Evolutionary conservation across 768 basidiomycete genomes (phyloP).

Genomic region (Tylopilus balloui): DNA sequence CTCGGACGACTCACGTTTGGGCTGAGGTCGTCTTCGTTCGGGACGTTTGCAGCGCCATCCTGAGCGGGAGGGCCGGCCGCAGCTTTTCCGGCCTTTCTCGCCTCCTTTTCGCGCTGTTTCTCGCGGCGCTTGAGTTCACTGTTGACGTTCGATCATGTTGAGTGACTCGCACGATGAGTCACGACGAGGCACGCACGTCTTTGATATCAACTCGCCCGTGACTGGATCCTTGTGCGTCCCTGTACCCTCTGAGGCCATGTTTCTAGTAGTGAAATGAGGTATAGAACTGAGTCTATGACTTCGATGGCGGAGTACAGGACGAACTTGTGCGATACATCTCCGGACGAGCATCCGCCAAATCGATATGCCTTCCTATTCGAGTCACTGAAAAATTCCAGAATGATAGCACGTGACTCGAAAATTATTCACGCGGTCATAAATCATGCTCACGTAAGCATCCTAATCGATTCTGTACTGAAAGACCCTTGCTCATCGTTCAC

Average conservation of each 20-base stretch:
- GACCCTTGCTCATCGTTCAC: constrained; percentile 16
- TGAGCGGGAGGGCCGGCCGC: constrained; percentile 39
- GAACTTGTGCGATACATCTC: constrained; percentile 20
- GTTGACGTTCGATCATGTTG: constrained; percentile 27
- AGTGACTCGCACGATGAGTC: constrained; percentile 5
- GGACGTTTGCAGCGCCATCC: constrained; percentile 37
- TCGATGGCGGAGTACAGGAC: constrained; percentile 8
- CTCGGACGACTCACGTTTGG: constrained; percentile 66
- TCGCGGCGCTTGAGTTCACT: constrained; percentile 94
- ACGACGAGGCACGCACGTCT: constrained; percentile 59
- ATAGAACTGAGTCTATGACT: not conserved
- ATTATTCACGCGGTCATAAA: constrained; percentile 14
- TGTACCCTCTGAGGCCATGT: constrained; percentile 37
- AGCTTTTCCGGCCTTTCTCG: constrained; percentile 77
- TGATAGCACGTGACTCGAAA: not conserved
- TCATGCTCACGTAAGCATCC: constrained; percentile 24
- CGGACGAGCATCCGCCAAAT: constrained; percentile 25
- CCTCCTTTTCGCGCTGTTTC: constrained; percentile 70
- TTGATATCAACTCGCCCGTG: constrained; percentile 96
- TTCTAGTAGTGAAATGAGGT: constrained; percentile 14
- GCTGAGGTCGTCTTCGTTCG: constrained; percentile 78
- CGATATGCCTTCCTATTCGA: constrained; percentile 29
- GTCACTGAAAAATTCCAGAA: constrained; percentile 14
- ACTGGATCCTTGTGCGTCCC: constrained; percentile 67
- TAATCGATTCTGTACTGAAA: constrained; percentile 24